A percentile compares a stretch with the other conserved stretches of the same genome.
Conservation (phyloP, 352 stramenopile genomes). For the Globisporangium megalacanthum region DNA sequence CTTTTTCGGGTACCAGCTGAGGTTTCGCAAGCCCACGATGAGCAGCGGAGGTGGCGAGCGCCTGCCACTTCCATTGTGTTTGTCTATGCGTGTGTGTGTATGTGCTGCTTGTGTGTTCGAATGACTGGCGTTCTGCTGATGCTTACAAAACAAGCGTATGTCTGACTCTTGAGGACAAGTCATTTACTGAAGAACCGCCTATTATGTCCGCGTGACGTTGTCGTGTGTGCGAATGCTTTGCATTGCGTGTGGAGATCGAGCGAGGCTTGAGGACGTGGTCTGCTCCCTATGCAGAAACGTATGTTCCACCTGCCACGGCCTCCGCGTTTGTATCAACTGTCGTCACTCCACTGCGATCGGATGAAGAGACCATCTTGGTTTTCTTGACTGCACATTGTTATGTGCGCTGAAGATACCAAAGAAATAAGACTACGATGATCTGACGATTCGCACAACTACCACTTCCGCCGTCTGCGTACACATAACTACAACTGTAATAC, state of each 20-base stretch:
- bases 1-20: slow-evolving; percentile 88
- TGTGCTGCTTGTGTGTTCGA: slow-evolving; percentile 2
- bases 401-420: slow-evolving; percentile 59
- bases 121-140: slow-evolving; percentile 43
- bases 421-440: slow-evolving; percentile 87
- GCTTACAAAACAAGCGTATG: slow-evolving; percentile 85
- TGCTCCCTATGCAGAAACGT: too few species aligned
- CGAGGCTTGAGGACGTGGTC: too few species aligned
- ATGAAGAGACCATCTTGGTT: slow-evolving; percentile 64
- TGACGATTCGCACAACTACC: slow-evolving; percentile 31
- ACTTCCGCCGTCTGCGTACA: background rate
- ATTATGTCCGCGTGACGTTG: background rate
- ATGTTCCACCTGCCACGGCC: too few species aligned
- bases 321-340: too few species aligned
- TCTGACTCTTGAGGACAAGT: slow-evolving; percentile 76
- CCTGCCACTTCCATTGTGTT: too few species aligned
- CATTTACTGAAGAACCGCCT: slow-evolving; percentile 41
- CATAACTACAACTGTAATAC: too few species aligned
- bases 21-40: slow-evolving; percentile 55
- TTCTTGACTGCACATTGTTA: slow-evolving; percentile 43
- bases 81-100: slow-evolving; percentile 3
- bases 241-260: background rate
- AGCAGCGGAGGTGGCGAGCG: too few species aligned
- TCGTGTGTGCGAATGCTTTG: background rate
- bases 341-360: slow-evolving; percentile 23